Evolutionary conservation across 805 yeast species (phyloP), one percentile per base, ranked within the genome.

Genomic region (Brettanomyces custersianus): DNA sequence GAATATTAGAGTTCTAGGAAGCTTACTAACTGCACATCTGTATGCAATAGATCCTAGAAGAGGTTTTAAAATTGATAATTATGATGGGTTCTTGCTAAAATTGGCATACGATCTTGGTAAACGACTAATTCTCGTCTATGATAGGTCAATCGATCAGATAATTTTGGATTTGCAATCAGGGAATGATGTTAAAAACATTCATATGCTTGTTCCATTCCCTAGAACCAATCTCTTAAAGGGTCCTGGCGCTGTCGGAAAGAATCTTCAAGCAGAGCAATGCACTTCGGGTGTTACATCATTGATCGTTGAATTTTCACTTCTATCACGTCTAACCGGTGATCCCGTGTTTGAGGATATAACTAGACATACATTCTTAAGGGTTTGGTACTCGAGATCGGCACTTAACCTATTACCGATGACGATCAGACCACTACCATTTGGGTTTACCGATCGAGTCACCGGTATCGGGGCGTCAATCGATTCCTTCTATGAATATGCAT

Each of bases 391-490:
- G 2, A 62, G 88, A 40, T 70, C 82, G 37, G 47, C 56, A 2
- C 52, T 82, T 11, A 75, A 82, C 44, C 60, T 90, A 20, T 48
- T 90, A 11, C 94, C 95, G 2, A 80, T 82, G 84, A 68, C 88
- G 0, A 62, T 87, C 4, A 77, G 80, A 41, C 42, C 52, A 2
- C 30, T 19, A n/a, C 19, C 37, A 0, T 48, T 63, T 1, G 49
- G 54, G 26, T 77, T 84, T 74, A 57, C 64, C 28, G 80, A 80
- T 38, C 53, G 68, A 0, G 57, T 76, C 28, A 74, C 92, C 0
- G 95, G 96, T 0, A 68, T 83, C 8, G 96, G 97, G 2, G 96
- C 96, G 0, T 81, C 94, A 2, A 72, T 85, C 12, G 97, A 88
- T 56, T 85, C 95, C 0, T 84, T 84, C 49, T 88, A 80, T 52